Evolutionary conservation across 2,329 filamentous ascomycete genomes (phyloP), one percentile per base, ranked within the genome.

Genomic region (Boeremia exigua): DNA sequence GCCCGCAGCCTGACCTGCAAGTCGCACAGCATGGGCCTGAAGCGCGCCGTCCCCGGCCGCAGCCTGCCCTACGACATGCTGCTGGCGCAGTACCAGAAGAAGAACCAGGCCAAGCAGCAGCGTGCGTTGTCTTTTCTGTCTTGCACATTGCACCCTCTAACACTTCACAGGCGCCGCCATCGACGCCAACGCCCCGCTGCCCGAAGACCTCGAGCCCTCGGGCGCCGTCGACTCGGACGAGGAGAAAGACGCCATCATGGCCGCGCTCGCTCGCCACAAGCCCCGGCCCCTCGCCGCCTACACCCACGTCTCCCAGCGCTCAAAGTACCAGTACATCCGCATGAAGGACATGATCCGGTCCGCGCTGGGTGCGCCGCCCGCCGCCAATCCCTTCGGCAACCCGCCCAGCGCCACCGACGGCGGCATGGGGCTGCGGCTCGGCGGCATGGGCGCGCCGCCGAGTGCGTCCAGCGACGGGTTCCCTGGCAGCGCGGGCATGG

Each of bases 31-130:
- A 96, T 97, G 93, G 92, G 93, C 10, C 89, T 93, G 5, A 97
- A 97, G 77, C 84, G 93, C 65, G 89, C 90, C 0, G 93, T 97
- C 3, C 89, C 91, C 5, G 93, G 93, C 0, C 84, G 93, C 58
- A 95, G 90, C 39, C 78, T 96, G 56, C 93, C 93, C 1, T 97
- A 97, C 71, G 92, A 96, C 75, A 95, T 96, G 88, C 80, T 97
- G 34, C 82, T 97, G 12, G 74, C 74, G 32, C 79, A 81, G 52
- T 82, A 82, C 58, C 80, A 82, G 88, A 97, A 98, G 83, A 98
- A 97, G 82, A 99, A 99, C 69, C 95, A 98, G 76, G 95, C 95
- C 19, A 96, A 96, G 71, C 91, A 96, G 79, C 95, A 98, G 77
- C 96, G 91, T 93, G 82, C 78, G 88, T 84, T 32, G 3, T 4